phyloP scores from a whole-genome alignment of 305 asterid genomes.

The Fraxinus paxiana region DNA sequence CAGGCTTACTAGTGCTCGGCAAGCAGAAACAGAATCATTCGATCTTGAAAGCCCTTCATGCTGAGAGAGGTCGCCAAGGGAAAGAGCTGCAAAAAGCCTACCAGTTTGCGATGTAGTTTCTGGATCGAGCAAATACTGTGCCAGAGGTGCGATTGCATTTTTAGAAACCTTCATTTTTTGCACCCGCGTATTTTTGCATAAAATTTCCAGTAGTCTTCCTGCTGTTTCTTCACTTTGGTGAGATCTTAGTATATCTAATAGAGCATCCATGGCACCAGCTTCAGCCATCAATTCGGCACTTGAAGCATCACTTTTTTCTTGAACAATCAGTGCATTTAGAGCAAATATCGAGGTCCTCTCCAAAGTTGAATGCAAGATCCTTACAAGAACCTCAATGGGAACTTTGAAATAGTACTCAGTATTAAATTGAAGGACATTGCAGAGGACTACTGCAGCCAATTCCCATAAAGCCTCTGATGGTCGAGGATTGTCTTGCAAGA shows the following conservation, averaged over 20 bases:
- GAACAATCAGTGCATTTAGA: constrained; percentile 59
- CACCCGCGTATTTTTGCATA: constrained; percentile 55
- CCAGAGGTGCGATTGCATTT: constrained; percentile 72
- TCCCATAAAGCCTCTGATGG: constrained; percentile 65
- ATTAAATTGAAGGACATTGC: constrained; percentile 54
- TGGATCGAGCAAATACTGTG: constrained; percentile 82
- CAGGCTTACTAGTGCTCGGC: constrained; percentile 61
- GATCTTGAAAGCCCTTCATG: constrained; percentile 83
- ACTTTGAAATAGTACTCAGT: constrained; percentile 51
- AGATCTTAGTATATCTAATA: constrained; percentile 74
- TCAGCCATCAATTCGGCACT: constrained; percentile 68
- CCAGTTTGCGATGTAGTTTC: constrained; percentile 64
- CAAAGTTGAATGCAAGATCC: constrained; percentile 52
- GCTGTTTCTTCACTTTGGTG: constrained; percentile 71
- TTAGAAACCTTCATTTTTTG: constrained; percentile 74
- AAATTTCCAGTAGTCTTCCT: constrained; percentile 65
- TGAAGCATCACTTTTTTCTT: constrained; percentile 58
- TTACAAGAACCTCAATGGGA: constrained; percentile 67
- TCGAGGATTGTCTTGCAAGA: constrained; percentile 68
- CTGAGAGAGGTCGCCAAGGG: constrained; percentile 82
- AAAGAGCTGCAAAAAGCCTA: constrained; percentile 70
- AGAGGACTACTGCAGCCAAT: constrained; percentile 68
- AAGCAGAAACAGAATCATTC: constrained; percentile 71
- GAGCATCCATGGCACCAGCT: constrained; percentile 74
- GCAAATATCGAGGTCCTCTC: constrained; percentile 54